phyloP scores from a whole-genome alignment of 192 early-diverging fungal genomes.

The Podila minutissima region DNA sequence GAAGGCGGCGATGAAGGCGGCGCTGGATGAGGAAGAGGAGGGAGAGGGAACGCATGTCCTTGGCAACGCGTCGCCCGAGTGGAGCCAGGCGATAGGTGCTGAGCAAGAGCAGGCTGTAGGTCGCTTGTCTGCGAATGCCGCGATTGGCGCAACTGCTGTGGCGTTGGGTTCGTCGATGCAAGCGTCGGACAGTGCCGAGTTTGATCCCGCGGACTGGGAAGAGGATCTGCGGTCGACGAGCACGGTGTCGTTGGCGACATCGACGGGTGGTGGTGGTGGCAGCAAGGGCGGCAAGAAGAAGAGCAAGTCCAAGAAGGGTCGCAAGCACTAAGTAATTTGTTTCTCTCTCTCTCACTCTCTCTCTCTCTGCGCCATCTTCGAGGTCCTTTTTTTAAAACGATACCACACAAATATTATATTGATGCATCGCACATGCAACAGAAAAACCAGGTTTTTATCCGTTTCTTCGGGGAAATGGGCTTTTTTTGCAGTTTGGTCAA shows the following conservation, averaged over 20 bases:
- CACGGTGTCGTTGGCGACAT: neutral
- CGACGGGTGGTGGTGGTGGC: neutral
- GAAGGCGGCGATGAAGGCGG: slow-evolving; percentile 14
- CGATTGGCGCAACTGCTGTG: slow-evolving; percentile 3
- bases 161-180: neutral
- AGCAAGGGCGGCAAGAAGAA: slow-evolving; percentile 26
- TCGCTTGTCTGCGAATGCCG: neutral
- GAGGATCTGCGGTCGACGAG: slow-evolving; percentile 8
- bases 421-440: too few species aligned
- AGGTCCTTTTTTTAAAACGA: neutral
- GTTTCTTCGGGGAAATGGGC: too few species aligned
- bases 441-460: too few species aligned
- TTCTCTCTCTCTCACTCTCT: too few species aligned
- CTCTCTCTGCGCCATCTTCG: neutral
- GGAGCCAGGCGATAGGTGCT: neutral
- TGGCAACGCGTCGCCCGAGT: slow-evolving; percentile 31
- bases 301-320: slow-evolving; percentile 21
- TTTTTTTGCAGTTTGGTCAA: too few species aligned
- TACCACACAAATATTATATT: too few species aligned
- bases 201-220: slow-evolving; percentile 14
- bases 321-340: slow-evolving; percentile 13
- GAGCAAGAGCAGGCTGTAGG: slow-evolving; percentile 1
- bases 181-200: neutral
- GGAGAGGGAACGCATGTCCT: slow-evolving; percentile 30
- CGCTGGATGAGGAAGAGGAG: slow-evolving; percentile 8